Conservation (phyloP, 257 asterid species). For the Ilex aquifolium region DNA sequence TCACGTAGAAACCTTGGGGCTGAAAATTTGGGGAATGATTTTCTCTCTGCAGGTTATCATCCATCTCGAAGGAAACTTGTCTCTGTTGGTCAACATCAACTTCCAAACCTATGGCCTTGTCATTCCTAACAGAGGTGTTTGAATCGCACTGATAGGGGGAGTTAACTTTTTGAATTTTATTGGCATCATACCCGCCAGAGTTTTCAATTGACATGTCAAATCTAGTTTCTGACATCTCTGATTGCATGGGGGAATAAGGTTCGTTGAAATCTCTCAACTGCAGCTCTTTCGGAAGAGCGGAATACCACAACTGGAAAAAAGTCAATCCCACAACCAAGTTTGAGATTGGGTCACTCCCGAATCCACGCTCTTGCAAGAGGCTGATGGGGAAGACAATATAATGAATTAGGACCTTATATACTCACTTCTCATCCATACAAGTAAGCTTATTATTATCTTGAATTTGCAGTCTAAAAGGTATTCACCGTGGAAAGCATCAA, state of each 20-base stretch:
- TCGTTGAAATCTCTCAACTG: slow-evolving; percentile 39
- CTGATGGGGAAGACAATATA: slow-evolving; percentile 26
- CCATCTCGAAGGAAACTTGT: slow-evolving; percentile 27
- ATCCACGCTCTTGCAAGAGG: slow-evolving; percentile 62
- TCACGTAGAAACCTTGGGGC: slow-evolving; percentile 20
- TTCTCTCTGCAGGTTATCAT: slow-evolving; percentile 31
- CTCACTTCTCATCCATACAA: neutral
- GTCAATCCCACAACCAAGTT: slow-evolving; percentile 74
- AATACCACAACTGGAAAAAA: slow-evolving; percentile 70
- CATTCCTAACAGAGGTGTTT: slow-evolving; percentile 58
- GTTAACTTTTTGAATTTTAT: slow-evolving; percentile 30
- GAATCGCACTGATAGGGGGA: slow-evolving; percentile 31
- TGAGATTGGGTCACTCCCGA: slow-evolving; percentile 50
- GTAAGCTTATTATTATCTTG: too few relatives aligned
- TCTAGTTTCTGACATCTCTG: slow-evolving; percentile 30
- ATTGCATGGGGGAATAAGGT: slow-evolving; percentile 23
- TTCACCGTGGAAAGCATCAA: neutral
- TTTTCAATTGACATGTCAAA: slow-evolving; percentile 27
- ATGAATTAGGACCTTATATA: too few relatives aligned
- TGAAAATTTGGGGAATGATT: slow-evolving; percentile 22
- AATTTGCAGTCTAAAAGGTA: neutral
- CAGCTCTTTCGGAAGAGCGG: slow-evolving; percentile 49
- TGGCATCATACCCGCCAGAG: slow-evolving; percentile 35
- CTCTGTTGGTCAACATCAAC: slow-evolving; percentile 14
- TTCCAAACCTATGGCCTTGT: slow-evolving; percentile 31